These are phyloP conservation scores for Daldinia sp. DNA, from an alignment of 2,329 filamentous ascomycete genomes.

Conservation along the genomic window DNA sequence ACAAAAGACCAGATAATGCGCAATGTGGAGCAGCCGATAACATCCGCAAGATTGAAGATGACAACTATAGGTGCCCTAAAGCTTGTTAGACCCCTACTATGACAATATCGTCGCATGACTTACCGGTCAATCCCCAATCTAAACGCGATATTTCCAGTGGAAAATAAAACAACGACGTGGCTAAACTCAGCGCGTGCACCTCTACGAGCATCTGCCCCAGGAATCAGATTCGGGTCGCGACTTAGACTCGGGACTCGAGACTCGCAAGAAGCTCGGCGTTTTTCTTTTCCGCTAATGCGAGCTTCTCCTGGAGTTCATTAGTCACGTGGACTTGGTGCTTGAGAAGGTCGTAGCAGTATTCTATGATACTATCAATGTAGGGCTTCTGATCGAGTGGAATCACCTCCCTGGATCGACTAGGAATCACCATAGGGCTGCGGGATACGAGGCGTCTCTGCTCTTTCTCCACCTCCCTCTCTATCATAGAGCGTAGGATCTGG, in stretches of 20 bases:
- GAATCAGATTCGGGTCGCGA: too few species aligned
- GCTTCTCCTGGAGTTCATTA: background rate
- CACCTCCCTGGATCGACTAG: background rate
- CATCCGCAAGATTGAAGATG: background rate
- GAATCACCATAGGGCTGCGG: background rate
- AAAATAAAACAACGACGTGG: background rate
- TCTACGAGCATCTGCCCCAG: background rate
- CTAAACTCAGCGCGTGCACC: background rate
- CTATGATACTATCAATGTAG: background rate
- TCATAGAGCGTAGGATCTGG: background rate
- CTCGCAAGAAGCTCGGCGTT: conserved; percentile 4
- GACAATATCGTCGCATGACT: background rate
- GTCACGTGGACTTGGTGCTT: background rate
- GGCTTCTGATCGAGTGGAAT: background rate
- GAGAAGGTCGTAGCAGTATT: conserved; percentile 11
- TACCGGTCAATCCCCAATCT: background rate
- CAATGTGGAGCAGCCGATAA: background rate
- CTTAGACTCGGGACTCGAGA: background rate
- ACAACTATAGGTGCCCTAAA: background rate
- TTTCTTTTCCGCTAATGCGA: background rate
- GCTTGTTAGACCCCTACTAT: background rate
- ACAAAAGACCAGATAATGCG: background rate
- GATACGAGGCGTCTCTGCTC: background rate
- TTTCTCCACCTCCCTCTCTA: background rate
- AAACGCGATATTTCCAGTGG: background rate